Evolutionary conservation across 352 stramenopile species (phyloP).

Genomic region (Pseudoperonospora humuli): DNA sequence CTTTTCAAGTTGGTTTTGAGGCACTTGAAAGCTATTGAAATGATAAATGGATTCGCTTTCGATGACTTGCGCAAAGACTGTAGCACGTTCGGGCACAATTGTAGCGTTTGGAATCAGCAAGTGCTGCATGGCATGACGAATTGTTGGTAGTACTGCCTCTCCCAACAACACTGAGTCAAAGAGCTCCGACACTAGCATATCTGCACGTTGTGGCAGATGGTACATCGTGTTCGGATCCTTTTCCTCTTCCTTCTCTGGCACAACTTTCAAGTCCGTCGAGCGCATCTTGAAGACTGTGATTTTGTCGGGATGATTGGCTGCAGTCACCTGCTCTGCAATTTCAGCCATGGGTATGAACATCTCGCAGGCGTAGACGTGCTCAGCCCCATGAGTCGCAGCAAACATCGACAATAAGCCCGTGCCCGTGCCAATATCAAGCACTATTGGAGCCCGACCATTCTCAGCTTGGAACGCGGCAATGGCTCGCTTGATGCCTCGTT

Average conservation of each 20-base stretch:
- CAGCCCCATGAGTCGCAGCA: conserved; percentile 72
- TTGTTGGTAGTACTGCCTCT: conserved; percentile 81
- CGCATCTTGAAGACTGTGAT: conserved; percentile 74
- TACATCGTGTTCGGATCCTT: conserved; percentile 11
- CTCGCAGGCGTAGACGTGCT: conserved; percentile 89
- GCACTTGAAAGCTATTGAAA: conserved; percentile 49
- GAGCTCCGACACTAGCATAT: conserved; percentile 91
- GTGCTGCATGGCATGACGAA: conserved; percentile 67
- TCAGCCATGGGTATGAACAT: conserved; percentile 84
- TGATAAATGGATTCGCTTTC: conserved; percentile 58
- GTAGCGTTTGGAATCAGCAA: conserved; percentile 46
- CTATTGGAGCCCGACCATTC: conserved; percentile 40
- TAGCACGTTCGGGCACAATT: conserved; percentile 62
- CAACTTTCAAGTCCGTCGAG: conserved; percentile 63
- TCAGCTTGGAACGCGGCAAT: conserved; percentile 46
- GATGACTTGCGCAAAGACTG: conserved; percentile 63
- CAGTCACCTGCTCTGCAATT: conserved; percentile 66
- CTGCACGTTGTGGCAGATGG: conserved; percentile 58
- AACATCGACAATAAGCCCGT: conserved; percentile 86
- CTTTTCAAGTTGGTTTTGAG: conserved; percentile 16
- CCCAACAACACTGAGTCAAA: conserved; percentile 88
- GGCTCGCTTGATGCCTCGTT: conserved; percentile 52
- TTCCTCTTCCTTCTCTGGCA: conserved; percentile 3
- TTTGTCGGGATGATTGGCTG: conserved; percentile 52
- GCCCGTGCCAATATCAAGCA: conserved; percentile 79